Conservation (phyloP, 1,284 basidiomycete genomes). For the Cutaneotrichosporon sp. region DNA sequence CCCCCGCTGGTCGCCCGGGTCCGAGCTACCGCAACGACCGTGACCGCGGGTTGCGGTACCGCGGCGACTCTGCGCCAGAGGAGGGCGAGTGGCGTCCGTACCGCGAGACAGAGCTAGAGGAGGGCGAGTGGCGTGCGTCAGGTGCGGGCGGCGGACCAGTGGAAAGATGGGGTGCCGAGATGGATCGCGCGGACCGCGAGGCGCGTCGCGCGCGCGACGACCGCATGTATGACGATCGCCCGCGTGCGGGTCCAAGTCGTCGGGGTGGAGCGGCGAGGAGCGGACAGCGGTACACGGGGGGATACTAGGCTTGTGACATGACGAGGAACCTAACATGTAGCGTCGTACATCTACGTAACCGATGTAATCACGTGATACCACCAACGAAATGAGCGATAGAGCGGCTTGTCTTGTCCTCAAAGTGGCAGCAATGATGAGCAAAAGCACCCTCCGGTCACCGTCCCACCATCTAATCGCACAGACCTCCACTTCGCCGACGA, state of each 20-base stretch:
- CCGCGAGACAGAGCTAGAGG: constrained; percentile 11
- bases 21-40: not conserved
- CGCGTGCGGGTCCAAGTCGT: constrained; percentile 9
- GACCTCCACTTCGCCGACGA: too few species aligned
- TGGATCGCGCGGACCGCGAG: constrained; percentile 20
- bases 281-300: constrained; percentile 31
- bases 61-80: constrained; percentile 6
- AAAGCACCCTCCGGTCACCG: too few species aligned
- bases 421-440: too few species aligned
- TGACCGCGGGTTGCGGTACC: constrained; percentile 13
- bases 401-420: too few species aligned
- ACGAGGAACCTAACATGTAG: not conserved
- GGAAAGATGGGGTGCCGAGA: constrained; percentile 25
- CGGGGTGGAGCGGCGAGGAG: not conserved
- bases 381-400: too few species aligned
- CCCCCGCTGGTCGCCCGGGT: constrained; percentile 2
- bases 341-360: not conserved
- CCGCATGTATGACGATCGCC: constrained; percentile 13
- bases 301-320: constrained; percentile 21
- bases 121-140: constrained; percentile 23
- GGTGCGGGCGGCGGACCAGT: constrained; percentile 31
- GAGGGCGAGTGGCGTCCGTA: constrained; percentile 24
- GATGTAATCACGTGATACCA: not conserved
- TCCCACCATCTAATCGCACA: too few species aligned
- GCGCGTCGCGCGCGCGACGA: constrained; percentile 3